phyloP scores from a whole-genome alignment of 148 eudicot genomes.

The Talinum fruticosum region DNA sequence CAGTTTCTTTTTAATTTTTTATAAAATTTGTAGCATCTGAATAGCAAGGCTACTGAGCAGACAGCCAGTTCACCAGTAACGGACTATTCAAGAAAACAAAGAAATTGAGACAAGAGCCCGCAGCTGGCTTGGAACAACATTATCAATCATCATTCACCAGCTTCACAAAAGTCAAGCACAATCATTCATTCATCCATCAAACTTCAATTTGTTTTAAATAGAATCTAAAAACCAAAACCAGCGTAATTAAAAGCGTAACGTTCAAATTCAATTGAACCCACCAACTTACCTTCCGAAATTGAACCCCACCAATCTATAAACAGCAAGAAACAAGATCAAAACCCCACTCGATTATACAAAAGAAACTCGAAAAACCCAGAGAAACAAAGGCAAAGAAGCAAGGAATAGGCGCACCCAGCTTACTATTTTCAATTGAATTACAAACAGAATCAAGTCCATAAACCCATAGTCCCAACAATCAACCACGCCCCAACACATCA shows the following conservation, averaged over 20 bases:
- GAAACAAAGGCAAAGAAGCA: not conserved
- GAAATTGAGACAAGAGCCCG: not conserved
- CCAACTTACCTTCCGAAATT: too few species aligned
- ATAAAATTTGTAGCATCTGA: not conserved
- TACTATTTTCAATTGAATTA: not conserved
- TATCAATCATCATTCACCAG: not conserved
- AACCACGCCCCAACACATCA: not conserved
- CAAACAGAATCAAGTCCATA: not conserved
- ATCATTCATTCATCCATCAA: not conserved
- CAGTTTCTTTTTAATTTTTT: too few species aligned
- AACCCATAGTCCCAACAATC: not conserved
- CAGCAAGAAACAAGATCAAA: not conserved
- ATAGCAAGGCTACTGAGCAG: not conserved
- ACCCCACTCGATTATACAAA: not conserved
- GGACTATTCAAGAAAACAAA: not conserved
- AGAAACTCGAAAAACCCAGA: not conserved
- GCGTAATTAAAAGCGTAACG: not conserved
- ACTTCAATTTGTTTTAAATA: not conserved
- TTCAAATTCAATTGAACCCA: not conserved
- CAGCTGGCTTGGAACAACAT: not conserved
- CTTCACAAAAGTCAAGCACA: not conserved
- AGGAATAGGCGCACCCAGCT: not conserved
- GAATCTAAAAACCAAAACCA: not conserved
- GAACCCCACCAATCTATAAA: too few species aligned
- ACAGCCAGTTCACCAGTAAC: not conserved